These are phyloP conservation scores for Harringtonia lauricola DNA, from an alignment of 2,329 filamentous ascomycete genomes.

Conservation along the genomic window DNA sequence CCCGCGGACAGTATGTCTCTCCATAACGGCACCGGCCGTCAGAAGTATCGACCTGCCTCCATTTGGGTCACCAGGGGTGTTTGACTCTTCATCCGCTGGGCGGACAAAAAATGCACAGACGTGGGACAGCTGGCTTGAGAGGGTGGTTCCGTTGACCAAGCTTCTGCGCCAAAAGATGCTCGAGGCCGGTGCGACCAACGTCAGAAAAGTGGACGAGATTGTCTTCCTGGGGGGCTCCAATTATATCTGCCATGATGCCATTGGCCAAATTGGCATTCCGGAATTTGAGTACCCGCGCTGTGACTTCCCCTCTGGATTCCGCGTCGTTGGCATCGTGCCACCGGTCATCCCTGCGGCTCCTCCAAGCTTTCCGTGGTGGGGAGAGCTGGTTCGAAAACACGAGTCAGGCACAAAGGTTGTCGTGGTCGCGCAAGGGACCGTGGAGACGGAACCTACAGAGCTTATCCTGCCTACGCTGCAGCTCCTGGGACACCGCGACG, in stretches of 20 bases:
- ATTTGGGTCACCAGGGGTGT: conserved; percentile 18
- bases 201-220: conserved; percentile 1
- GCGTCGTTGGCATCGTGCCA: conserved; percentile 23
- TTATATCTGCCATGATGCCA: conserved; percentile 22
- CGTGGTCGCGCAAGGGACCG: conserved; percentile 28
- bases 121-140: conserved; percentile 20
- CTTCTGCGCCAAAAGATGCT: conserved; percentile 17
- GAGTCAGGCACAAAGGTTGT: conserved; percentile 18
- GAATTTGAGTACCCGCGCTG: conserved; percentile 25
- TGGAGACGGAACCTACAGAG: conserved; percentile 25
- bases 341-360: conserved; percentile 1
- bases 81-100: conserved; percentile 18
- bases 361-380: conserved; percentile 21
- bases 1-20: conserved; percentile 21
- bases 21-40: conserved; percentile 25
- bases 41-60: conserved; percentile 23
- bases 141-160: conserved; percentile 14
- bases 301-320: conserved; percentile 23
- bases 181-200: conserved; percentile 16
- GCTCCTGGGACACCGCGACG: conserved; percentile 16
- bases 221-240: conserved; percentile 22
- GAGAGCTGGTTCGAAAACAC: conserved; percentile 17
- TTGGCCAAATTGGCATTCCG: conserved; percentile 26
- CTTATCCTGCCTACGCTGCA: conserved; percentile 26
- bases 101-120: conserved; percentile 13